These are phyloP conservation scores for Ilex paraguariensis DNA, from an alignment of 305 asterid species.

Conservation along the genomic window DNA sequence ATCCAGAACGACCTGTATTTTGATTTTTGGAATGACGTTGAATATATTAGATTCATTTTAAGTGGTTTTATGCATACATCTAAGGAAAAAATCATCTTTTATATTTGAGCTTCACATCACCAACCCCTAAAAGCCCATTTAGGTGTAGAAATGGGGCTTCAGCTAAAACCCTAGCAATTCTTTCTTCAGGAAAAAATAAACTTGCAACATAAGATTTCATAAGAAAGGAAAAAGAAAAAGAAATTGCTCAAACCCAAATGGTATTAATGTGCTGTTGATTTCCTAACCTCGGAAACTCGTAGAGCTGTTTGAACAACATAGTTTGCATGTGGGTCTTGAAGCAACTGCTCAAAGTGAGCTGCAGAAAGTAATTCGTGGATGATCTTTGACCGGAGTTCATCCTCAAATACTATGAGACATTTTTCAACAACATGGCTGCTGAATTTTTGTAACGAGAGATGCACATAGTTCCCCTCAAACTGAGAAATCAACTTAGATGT, in stretches of 20 bases:
- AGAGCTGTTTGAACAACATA: conserved; percentile 89
- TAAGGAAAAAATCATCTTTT: no score
- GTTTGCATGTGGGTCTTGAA: conserved; percentile 96
- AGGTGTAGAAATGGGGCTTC: not conserved
- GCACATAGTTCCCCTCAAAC: conserved; percentile 67
- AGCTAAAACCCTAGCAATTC: no score
- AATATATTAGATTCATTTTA: not conserved
- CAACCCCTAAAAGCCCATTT: no score
- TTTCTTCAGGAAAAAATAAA: not conserved
- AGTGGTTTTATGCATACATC: not conserved
- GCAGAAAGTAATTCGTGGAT: conserved; percentile 67
- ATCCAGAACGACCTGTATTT: not conserved
- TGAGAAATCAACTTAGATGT: conserved; percentile 46
- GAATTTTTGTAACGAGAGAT: conserved; percentile 74
- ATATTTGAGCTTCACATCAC: no score
- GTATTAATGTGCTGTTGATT: conserved; percentile 5
- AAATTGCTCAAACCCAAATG: not conserved
- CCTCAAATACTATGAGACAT: conserved; percentile 48
- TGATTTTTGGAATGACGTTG: not conserved
- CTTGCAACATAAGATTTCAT: no score
- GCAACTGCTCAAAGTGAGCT: conserved; percentile 71
- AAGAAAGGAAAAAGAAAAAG: not conserved
- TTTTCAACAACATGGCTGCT: conserved; percentile 94
- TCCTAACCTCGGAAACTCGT: conserved; percentile 60
- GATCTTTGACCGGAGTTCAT: conserved; percentile 53